phyloP scores from a whole-genome alignment of 2,329 filamentous ascomycete species.

The Aureobasidium sp. region DNA sequence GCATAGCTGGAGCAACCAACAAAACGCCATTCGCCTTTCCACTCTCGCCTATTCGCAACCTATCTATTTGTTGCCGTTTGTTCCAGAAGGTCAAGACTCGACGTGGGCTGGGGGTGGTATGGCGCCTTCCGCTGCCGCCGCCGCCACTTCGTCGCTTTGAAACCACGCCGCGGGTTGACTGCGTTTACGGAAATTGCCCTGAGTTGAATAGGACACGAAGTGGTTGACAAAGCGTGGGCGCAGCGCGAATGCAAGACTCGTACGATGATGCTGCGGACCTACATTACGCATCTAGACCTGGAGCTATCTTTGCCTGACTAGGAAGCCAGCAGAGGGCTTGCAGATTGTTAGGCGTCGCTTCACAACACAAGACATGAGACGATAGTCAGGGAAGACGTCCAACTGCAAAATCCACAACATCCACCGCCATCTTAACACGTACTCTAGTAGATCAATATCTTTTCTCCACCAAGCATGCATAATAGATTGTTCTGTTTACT shows the following conservation, averaged over 20 bases:
- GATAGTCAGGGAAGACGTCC: not conserved
- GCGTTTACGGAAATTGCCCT: not conserved
- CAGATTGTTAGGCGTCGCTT: not conserved
- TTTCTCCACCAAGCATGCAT: not conserved
- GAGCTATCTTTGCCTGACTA: not conserved
- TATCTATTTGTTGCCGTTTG: not conserved
- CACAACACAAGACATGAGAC: not conserved
- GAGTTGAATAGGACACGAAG: not conserved
- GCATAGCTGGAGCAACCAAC: conserved; percentile 2
- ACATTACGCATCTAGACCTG: not conserved
- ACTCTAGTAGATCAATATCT: not conserved
- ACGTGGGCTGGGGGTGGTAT: not conserved
- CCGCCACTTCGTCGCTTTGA: not conserved
- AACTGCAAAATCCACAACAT: not conserved
- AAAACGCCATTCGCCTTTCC: not conserved
- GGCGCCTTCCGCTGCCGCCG: not conserved
- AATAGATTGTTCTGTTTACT: not conserved
- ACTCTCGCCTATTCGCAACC: not conserved
- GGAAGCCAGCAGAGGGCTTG: not conserved
- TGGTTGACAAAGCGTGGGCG: not conserved
- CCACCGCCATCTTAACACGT: not conserved
- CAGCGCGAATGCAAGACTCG: not conserved
- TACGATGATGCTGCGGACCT: not conserved
- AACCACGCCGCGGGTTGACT: not conserved
- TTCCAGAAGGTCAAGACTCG: not conserved